Base-by-base conservation (phyloP, 73 alveolate genomes). In the Symbiodinium natans region DNA sequence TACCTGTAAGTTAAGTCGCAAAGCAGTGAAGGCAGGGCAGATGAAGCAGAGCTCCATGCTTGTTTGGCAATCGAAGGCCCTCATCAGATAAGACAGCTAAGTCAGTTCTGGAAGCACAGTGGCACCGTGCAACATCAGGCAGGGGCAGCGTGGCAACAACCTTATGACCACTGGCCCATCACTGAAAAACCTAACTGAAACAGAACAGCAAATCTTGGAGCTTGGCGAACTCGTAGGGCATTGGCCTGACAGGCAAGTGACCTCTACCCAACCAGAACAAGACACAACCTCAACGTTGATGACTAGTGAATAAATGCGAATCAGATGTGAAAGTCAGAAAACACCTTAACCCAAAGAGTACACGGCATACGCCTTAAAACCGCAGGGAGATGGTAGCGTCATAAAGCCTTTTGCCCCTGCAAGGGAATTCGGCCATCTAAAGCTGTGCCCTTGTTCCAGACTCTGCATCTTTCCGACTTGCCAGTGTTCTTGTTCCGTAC, bases 211-310 rank as follows among this genome's bases (percentile, higher is more conserved):
- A 7, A 3, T 0, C 84, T 74, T 10, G 29, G 84, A 34, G 42
- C 31, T 74, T 15, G 31, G 63, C 95, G 73, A 59, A 88, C 80
- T 88, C 95, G 43, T 88, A 88, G 39, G 95, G 86, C 71, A 88
- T 88, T 43, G 95, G 95, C 86, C 95, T 88, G 38, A 0, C 6
- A 15, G 0, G 48, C 21, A 39, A 71, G 23, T 71, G 41, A 29
- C 23, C 15, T 33, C 29, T 33, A 21, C 83, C 23, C 3, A 71
- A 71, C 10, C 9, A 27, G 83, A 19, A 71, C 23, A 71, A 21
- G 23, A 71, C 41, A 39, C 41, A n/a, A n/a, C n/a, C n/a, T n/a
- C n/a, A n/a, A n/a, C n/a, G n/a, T n/a, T n/a, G n/a, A n/a, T n/a
- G n/a, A n/a, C n/a, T n/a, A n/a, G n/a, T n/a, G n/a, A n/a, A n/a